phyloP scores from a whole-genome alignment of 2,329 filamentous ascomycete species.

The Verticillium klebahnii region DNA sequence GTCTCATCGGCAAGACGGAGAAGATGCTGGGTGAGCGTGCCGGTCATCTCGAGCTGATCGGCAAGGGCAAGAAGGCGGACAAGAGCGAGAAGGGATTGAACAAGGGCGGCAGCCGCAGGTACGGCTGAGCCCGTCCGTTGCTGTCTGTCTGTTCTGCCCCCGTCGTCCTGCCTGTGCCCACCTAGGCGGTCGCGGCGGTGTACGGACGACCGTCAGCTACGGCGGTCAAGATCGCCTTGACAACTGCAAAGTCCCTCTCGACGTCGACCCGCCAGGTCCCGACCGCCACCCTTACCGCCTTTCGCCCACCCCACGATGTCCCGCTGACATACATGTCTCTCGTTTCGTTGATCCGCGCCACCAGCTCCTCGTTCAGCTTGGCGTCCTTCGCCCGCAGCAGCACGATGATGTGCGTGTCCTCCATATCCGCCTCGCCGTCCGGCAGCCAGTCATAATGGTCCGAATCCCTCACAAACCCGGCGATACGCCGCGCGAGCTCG shows the following conservation, averaged over 20 bases:
- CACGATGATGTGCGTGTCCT: constrained; percentile 60
- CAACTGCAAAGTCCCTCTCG: constrained; percentile 59
- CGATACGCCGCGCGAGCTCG: constrained; percentile 62
- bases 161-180: background rate
- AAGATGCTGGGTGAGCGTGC: constrained; percentile 53
- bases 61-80: constrained; percentile 45
- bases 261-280: constrained; percentile 78
- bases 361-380: constrained; percentile 60
- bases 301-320: constrained; percentile 68
- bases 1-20: constrained; percentile 51
- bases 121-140: constrained; percentile 23
- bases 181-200: background rate
- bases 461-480: constrained; percentile 56
- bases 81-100: constrained; percentile 30
- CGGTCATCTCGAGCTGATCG: constrained; percentile 56
- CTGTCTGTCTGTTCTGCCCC: background rate
- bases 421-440: constrained; percentile 31
- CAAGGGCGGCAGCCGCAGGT: constrained; percentile 50
- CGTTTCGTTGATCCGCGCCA: constrained; percentile 66
- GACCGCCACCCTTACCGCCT: constrained; percentile 78
- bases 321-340: constrained; percentile 78
- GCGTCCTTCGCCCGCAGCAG: constrained; percentile 66
- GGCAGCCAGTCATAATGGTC: constrained; percentile 65
- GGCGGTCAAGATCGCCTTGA: constrained; percentile 56
- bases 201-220: constrained; percentile 30